These are phyloP conservation scores for Podospora australis DNA, from an alignment of 495 filamentous ascomycete genomes.

Conservation along the genomic window DNA sequence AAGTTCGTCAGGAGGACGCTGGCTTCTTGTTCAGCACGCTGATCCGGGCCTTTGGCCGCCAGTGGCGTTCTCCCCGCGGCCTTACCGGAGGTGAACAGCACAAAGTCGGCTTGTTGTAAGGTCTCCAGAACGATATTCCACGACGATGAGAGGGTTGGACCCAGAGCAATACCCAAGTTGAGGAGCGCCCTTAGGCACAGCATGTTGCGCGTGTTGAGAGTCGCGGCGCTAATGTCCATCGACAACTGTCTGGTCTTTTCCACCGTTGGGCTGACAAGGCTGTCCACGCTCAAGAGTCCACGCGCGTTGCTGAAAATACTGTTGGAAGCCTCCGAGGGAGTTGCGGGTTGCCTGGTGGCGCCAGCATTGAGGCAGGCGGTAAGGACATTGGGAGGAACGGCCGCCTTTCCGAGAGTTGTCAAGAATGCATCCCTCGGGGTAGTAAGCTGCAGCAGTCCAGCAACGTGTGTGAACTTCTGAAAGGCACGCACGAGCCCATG, in stretches of 20 bases:
- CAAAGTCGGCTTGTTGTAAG: slow-evolving; percentile 80
- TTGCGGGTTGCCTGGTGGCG: slow-evolving; percentile 26
- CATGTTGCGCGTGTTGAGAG: slow-evolving; percentile 80
- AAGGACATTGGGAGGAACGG: slow-evolving; percentile 72
- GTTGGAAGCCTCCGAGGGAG: slow-evolving; percentile 41
- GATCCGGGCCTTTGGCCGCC: slow-evolving; percentile 36
- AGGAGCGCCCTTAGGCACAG: slow-evolving; percentile 83
- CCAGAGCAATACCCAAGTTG: slow-evolving; percentile 90
- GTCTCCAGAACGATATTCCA: slow-evolving; percentile 91
- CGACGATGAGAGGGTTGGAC: slow-evolving; percentile 73
- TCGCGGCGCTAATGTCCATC: slow-evolving; percentile 42
- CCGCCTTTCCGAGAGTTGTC: slow-evolving; percentile 86
- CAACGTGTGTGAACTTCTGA: slow-evolving; percentile 93
- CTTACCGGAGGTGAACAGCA: slow-evolving; percentile 59
- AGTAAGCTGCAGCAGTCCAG: slow-evolving; percentile 72
- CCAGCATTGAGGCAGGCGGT: slow-evolving; percentile 51
- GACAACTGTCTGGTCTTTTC: slow-evolving; percentile 50
- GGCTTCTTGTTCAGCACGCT: slow-evolving; percentile 38
- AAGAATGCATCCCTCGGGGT: slow-evolving; percentile 92
- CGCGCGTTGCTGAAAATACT: slow-evolving; percentile 56
- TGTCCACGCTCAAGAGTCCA: slow-evolving; percentile 61
- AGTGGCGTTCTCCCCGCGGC: slow-evolving; percentile 39
- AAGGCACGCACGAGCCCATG: slow-evolving; percentile 88
- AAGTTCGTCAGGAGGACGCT: slow-evolving; percentile 55
- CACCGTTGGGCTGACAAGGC: slow-evolving; percentile 41